Conservation (phyloP, 2,329 filamentous ascomycete species). For the Clathrospora elynae region DNA sequence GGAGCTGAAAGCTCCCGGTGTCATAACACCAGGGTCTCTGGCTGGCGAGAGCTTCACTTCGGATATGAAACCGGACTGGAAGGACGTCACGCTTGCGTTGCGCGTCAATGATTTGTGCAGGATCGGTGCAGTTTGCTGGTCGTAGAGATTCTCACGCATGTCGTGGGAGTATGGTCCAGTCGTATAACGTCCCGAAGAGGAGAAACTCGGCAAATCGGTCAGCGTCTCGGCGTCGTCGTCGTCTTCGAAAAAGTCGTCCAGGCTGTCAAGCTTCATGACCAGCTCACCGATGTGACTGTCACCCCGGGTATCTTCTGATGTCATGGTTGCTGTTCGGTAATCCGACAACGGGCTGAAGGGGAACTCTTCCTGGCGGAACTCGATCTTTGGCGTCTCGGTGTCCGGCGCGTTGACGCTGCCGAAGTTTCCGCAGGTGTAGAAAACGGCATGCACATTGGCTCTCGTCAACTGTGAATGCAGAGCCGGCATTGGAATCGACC, state of each 20-base stretch:
- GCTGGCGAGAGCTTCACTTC: constrained; percentile 68
- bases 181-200: constrained; percentile 37
- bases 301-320: constrained; percentile 78
- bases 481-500: constrained; percentile 93
- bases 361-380: constrained; percentile 90
- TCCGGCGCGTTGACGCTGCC: constrained; percentile 58
- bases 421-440: constrained; percentile 79
- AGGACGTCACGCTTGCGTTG: constrained; percentile 73
- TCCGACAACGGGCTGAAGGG: constrained; percentile 71
- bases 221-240: constrained; percentile 47
- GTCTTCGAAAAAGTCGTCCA: constrained; percentile 62
- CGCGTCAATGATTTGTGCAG: constrained; percentile 78
- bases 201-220: constrained; percentile 43
- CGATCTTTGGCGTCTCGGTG: constrained; percentile 79
- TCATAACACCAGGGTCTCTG: constrained; percentile 58
- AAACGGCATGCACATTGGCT: constrained; percentile 91
- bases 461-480: constrained; percentile 85
- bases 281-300: constrained; percentile 82
- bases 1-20: constrained; percentile 61
- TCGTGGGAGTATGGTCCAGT: constrained; percentile 34
- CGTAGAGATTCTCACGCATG: constrained; percentile 77
- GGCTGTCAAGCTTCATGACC: constrained; percentile 63
- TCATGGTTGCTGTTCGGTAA: constrained; percentile 86
- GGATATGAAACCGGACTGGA: constrained; percentile 81
- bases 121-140: constrained; percentile 90